Evolutionary conservation across 129 eudicot genomes (phyloP).

Genomic region (Oenanthe sinensis): DNA sequence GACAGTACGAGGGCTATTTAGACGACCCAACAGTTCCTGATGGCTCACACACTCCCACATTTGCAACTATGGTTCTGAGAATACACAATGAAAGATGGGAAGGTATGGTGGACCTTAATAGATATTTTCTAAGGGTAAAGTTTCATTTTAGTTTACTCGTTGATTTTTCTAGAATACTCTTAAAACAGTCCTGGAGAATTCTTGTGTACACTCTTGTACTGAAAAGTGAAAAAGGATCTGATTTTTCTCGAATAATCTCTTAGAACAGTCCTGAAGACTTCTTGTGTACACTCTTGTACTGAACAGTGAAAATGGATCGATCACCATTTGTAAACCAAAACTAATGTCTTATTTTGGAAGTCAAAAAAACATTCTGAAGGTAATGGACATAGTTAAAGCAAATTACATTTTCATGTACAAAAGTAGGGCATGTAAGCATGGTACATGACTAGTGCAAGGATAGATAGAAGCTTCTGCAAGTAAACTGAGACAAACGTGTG

Average conservation of each 20-base stretch:
- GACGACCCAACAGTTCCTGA: slow-evolving; percentile 95
- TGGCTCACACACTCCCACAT: slow-evolving; percentile 86
- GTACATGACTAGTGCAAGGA: background rate
- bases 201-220: background rate
- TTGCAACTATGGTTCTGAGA: slow-evolving; percentile 71
- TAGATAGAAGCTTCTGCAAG: background rate
- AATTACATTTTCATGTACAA: background rate
- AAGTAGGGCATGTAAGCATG: background rate
- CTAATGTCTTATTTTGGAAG: background rate
- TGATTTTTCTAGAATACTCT: background rate
- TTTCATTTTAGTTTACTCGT: background rate
- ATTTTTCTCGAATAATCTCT: background rate
- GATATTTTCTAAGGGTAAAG: background rate
- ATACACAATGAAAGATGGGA: slow-evolving; percentile 99
- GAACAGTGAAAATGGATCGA: background rate
- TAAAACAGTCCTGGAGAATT: background rate
- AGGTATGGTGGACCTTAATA: slow-evolving; percentile 34
- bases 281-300: background rate
- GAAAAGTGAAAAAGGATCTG: background rate
- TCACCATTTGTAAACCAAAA: background rate
- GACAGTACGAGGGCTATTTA: slow-evolving; percentile 82
- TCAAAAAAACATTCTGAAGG: background rate
- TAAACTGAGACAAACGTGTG: background rate
- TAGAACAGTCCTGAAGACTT: background rate
- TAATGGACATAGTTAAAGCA: background rate